Evolutionary conservation across 192 early-diverging fungal species (phyloP).

Genomic region (Spizellomyces punctatus): DNA sequence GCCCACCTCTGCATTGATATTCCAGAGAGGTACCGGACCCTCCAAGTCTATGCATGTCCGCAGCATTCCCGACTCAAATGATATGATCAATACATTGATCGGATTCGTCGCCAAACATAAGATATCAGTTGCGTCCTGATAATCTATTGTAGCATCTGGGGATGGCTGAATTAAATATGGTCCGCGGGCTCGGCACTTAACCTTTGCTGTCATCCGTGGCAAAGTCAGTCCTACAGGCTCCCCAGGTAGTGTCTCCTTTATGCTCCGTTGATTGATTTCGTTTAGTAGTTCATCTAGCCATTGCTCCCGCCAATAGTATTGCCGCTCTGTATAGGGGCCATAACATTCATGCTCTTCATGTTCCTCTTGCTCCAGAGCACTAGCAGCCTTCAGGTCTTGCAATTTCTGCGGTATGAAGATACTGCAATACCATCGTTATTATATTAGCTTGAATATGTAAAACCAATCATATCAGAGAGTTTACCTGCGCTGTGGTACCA

Average conservation of each 20-base stretch:
- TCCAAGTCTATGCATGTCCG: constrained; percentile 26
- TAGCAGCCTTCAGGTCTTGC: constrained; percentile 1
- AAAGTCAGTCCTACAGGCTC: constrained; percentile 10
- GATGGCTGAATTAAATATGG: constrained; percentile 53
- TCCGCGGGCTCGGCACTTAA: constrained; percentile 40
- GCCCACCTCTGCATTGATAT: constrained; percentile 7
- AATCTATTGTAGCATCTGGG: constrained; percentile 33
- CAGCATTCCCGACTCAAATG: constrained; percentile 18
- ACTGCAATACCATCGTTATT: background rate
- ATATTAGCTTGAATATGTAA: background rate
- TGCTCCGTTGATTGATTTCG: constrained; percentile 23
- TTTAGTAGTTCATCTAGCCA: constrained; percentile 53
- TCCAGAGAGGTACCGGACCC: constrained; percentile 12
- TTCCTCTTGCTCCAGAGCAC: background rate
- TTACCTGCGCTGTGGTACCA: constrained; percentile 69
- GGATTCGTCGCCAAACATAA: background rate
- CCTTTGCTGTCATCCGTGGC: constrained; percentile 12
- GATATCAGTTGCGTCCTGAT: constrained; percentile 22
- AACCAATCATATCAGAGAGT: background rate
- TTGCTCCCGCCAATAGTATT: constrained; percentile 37
- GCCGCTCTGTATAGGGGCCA: constrained; percentile 13
- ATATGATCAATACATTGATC: constrained; percentile 12
- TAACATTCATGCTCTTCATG: background rate
- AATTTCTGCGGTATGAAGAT: background rate
- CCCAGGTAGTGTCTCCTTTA: constrained; percentile 22